Evolutionary conservation across 1,139 yeast species (phyloP), one percentile per base, ranked within the genome.

Genomic region (Pichia sp.): DNA sequence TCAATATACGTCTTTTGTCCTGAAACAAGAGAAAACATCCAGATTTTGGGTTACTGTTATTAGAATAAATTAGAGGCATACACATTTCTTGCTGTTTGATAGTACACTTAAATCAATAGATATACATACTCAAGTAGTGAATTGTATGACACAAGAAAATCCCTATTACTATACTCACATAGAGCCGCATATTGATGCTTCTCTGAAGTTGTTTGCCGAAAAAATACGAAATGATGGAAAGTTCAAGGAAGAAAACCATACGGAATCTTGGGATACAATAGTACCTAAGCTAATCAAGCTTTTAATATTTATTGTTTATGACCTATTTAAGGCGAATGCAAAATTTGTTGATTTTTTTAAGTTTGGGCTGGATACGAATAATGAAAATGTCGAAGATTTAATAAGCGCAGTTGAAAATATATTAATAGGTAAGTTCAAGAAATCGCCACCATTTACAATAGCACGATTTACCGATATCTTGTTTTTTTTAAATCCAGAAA

Each of bases 391-490:
- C 13, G 38, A 45, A n/a, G 39, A 26, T n/a, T 34, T 49, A 8
- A 34, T 32, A 6, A 40, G 40, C 13, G 40, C 43, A 27, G 26
- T 52, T 3, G 43, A 42, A 12, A 15, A 39, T 7, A 25, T 35
- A 20, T 16, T 53, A 13, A 3, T 15, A 3, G 25, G 34, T 1
- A 30, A 30, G 11, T 55, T 56, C 26, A 4, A 22, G 4, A 30
- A 25, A 4, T 50, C 53, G 3, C 59, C 59, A 3, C 59, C 59
- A 8, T 56, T 51, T 35, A 56, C 58, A 3, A 53, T 56, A 6
- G 24, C 15, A 9, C 40, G 43, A 24, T 34, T 56, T 24, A 39
- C 36, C 2, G 25, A 45, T 4, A 35, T 48, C 1, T 13, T 55
- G n/a, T 32, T 40, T 3, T 49, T 51, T n/a, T 32, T 32, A 4